Base-by-base conservation (phyloP, 2,329 filamentous ascomycete species). In the Purpureocillium takamizusanense region DNA sequence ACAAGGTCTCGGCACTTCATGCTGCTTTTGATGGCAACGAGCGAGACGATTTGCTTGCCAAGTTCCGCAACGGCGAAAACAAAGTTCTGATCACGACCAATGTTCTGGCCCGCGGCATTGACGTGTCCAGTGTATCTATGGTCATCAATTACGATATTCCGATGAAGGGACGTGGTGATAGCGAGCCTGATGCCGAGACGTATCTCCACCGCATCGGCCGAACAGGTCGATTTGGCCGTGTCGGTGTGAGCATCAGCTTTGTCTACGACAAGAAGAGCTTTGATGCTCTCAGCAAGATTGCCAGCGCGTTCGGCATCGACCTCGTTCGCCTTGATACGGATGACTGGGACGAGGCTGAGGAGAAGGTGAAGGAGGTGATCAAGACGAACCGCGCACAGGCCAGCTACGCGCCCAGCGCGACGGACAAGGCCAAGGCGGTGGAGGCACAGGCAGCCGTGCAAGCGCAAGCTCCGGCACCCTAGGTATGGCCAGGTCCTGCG, bases 61-160 rank as follows among this genome's bases (percentile, higher is more conserved):
- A 84, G 41, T 98, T 98, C 76, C 81, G 92, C 42, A 76, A 67
- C 33, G 90, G 90, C 30, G 75, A 82, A 42, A 87, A 87, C 54
- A 98, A 98, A 68, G 92, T 98, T 8, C 81, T 98, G 45, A 95
- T 98, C 55, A 94, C 92, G 2, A 98, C 92, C 50, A 98, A 98
- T 55, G 89, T 98, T 29, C 76, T 98, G 42, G 86, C 92, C 8
- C 88, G 92, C 56, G 92, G 92, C 57, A 97, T 98, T 53, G 92
- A 98, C 55, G 76, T 80, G 68, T 97, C 57, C 62, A 94, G 66
- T 21, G 92, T 98, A 12, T 95, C 88, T 9, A 92, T 98, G 82
- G 92, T 98, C 38, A 88, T 98, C 70, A 98, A 98, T 70, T 98
- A 98, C 63, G 83, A 87, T 51, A 83, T 87, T 41, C 83, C 83